Base-by-base conservation (phyloP, 345 rosid genomes). In the Populus tremula region DNA sequence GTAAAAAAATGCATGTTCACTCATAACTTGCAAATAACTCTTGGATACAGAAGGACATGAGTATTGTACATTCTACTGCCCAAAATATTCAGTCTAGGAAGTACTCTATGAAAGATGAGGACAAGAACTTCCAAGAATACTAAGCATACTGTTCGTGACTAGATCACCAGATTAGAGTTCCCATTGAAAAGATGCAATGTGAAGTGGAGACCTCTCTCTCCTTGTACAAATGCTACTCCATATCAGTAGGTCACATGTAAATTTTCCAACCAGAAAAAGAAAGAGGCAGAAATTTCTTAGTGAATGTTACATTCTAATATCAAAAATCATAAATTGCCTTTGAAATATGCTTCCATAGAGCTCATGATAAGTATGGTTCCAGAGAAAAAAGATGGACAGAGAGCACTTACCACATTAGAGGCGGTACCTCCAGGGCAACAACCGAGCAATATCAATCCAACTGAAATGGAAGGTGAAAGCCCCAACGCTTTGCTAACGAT, bases 361-460 rank as follows among this genome's bases (percentile, higher is more conserved):
- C 41, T 74, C 31, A 50, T 17, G 66, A 73, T 17, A 75, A 10
- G 38, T 63, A 50, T 41, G n/a, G 54, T 56, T 20, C 17, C 41
- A 23, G 64, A 69, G 53, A 70, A 70, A 14, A 25, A 27, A 53
- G 39, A 76, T 49, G 64, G 38, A 39, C 25, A 56, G 71, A 67
- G 65, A 41, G 79, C 27, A 63, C 88, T 86, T 86, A 91, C 91
- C 92, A 91, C 94, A 77, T 89, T 91, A 61, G 92, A 91, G 43
- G 94, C 92, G 5, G 92, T 87, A 62, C 92, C 94, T 31, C 90
- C 92, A 56, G 94, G 94, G 69, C 94, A 88, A 76, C 90, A 89
- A 50, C 83, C 74, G 35, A 91, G 89, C 82, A 91, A 76, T 72
- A 89, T 88, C 77, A 91, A 80, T 71, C 94, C 94, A 77, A 89